A percentile compares a stretch with the other conserved stretches of the same genome.
phyloP scores from a whole-genome alignment of 257 asterid genomes.

The Solanum okadae region DNA sequence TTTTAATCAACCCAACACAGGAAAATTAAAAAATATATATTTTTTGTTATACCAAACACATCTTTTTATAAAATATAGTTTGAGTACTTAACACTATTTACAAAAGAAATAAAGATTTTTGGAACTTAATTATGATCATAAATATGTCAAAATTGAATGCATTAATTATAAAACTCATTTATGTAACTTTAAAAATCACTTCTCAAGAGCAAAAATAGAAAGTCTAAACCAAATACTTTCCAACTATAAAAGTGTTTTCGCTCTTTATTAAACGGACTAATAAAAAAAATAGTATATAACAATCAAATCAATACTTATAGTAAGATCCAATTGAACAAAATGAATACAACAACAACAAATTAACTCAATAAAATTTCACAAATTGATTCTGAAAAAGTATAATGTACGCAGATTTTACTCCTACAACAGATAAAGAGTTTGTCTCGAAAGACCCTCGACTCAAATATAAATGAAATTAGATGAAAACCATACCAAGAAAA shows the following conservation, averaged over 20 bases:
- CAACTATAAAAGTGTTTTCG: not conserved
- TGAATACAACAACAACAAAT: not conserved
- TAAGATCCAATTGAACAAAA: not conserved
- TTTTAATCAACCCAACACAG: not conserved
- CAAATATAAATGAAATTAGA: not conserved
- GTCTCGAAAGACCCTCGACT: not conserved
- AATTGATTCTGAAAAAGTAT: not conserved
- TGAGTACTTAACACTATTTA: not conserved
- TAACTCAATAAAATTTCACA: too few relatives aligned
- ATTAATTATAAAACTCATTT: not conserved
- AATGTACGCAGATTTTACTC: too few relatives aligned
- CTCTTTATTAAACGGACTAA: not conserved
- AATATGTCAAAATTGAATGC: too few relatives aligned
- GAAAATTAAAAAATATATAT: too few relatives aligned
- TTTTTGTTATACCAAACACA: not conserved
- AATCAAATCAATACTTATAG: not conserved
- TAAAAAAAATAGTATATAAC: not conserved
- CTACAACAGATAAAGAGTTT: not conserved
- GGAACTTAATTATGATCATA: not conserved
- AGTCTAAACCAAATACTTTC: not conserved
- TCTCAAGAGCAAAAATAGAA: not conserved
- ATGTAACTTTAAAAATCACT: not conserved
- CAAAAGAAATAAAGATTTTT: not conserved
- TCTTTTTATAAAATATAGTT: not conserved
- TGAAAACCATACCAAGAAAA: slow-evolving; percentile 50